Percentiles rank a stretch among this genome's conserved stretches.
Evolutionary conservation across 2,329 filamentous ascomycete genomes (phyloP).

Genomic region (Cladobotryum mycophilum): DNA sequence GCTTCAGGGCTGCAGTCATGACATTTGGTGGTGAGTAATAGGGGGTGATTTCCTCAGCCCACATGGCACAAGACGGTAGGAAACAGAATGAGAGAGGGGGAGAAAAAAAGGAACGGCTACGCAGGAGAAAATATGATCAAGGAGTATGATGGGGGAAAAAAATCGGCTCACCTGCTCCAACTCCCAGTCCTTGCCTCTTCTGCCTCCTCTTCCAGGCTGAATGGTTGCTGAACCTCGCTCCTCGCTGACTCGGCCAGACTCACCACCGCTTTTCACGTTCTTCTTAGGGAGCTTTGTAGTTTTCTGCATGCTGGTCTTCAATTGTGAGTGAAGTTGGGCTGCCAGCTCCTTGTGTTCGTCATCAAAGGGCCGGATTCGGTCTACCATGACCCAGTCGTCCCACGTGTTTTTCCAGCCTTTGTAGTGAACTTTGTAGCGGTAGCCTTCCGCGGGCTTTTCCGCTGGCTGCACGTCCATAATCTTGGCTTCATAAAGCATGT

Average conservation of each 20-base stretch:
- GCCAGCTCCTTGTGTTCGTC: conserved; percentile 93
- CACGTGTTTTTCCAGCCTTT: conserved; percentile 99
- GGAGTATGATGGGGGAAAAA: neutral
- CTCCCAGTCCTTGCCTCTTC: conserved; percentile 73
- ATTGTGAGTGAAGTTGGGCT: conserved; percentile 62
- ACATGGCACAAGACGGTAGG: neutral
- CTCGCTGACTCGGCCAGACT: conserved; percentile 65
- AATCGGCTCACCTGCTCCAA: conserved; percentile 66
- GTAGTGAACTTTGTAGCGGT: conserved; percentile 91
- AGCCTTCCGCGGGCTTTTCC: conserved; percentile 63
- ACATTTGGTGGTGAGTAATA: neutral
- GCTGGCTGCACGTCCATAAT: conserved; percentile 71
- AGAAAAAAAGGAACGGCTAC: neutral
- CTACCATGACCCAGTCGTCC: conserved; percentile 97
- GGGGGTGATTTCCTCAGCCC: too few relatives aligned
- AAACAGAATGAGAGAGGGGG: neutral
- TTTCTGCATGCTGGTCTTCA: conserved; percentile 52
- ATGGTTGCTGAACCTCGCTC: conserved; percentile 61
- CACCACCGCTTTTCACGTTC: conserved; percentile 30
- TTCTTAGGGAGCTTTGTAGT: conserved; percentile 50
- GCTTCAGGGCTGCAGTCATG: neutral
- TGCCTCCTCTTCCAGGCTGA: conserved; percentile 59
- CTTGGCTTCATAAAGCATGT: conserved; percentile 96
- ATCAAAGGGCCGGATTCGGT: conserved; percentile 88
- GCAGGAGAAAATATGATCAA: neutral